These are phyloP conservation scores for Saccharomyces pastorianus DNA, from an alignment of 1,139 yeast species.

Conservation along the genomic window DNA sequence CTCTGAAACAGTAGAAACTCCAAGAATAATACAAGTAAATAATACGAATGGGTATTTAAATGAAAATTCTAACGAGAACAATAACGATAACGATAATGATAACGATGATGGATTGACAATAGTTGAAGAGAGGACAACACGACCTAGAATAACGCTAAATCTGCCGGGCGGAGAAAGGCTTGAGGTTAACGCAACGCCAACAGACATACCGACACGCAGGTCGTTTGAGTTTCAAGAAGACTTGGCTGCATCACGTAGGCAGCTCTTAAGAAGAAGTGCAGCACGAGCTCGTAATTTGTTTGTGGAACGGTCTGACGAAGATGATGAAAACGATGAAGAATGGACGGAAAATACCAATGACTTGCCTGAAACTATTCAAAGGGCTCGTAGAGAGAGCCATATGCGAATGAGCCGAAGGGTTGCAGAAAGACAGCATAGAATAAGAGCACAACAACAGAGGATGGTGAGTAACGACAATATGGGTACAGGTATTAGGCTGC, in stretches of 20 bases:
- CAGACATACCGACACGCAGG: slow-evolving; percentile 23
- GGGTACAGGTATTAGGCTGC: slow-evolving; percentile 7
- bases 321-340: slow-evolving; percentile 6
- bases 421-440: background rate
- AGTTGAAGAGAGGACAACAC: slow-evolving; percentile 22
- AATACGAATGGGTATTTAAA: background rate
- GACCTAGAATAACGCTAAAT: slow-evolving; percentile 18
- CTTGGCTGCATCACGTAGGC: slow-evolving; percentile 14
- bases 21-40: background rate
- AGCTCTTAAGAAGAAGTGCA: slow-evolving; percentile 17
- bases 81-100: slow-evolving; percentile 6
- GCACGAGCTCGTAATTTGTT: slow-evolving; percentile 15
- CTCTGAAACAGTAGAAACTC: background rate
- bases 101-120: slow-evolving; percentile 25
- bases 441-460: slow-evolving; percentile 2
- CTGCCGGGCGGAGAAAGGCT: slow-evolving; percentile 27
- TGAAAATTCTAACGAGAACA: background rate
- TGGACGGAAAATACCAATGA: slow-evolving; percentile 4
- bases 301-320: slow-evolving; percentile 4
- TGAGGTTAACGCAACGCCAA: slow-evolving; percentile 16
- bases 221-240: slow-evolving; percentile 23
- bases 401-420: background rate
- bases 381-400: slow-evolving; percentile 3
- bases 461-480: background rate
- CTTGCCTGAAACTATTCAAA: slow-evolving; percentile 9